Percentiles rank a stretch among this genome's conserved stretches.
These are phyloP conservation scores for Simplicillium aogashimaense DNA, from an alignment of 2,329 filamentous ascomycete species.

Conservation along the genomic window DNA sequence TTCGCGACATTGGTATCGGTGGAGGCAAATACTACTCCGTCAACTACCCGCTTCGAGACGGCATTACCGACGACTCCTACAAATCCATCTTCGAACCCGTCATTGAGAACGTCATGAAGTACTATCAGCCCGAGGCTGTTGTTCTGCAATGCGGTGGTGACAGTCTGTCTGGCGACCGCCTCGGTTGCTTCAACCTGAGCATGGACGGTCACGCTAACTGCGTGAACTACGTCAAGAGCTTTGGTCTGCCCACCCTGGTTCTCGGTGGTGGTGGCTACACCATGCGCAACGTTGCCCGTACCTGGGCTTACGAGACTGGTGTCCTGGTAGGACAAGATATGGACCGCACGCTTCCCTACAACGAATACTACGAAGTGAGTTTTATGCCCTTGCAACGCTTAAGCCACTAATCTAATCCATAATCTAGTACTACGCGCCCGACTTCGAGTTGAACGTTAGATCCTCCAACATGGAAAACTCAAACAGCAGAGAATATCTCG, in stretches of 20 bases:
- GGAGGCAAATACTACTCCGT: conserved; percentile 82
- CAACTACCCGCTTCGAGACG: conserved; percentile 86
- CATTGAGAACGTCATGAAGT: conserved; percentile 75
- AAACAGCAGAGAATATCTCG: conserved; percentile 72
- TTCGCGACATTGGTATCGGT: conserved; percentile 79
- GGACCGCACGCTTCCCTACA: conserved; percentile 77
- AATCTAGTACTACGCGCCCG: conserved; percentile 74
- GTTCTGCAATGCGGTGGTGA: conserved; percentile 95
- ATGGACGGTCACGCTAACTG: conserved; percentile 94
- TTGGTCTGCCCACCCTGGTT: conserved; percentile 77
- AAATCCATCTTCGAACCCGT: conserved; percentile 87
- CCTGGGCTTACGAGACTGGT: conserved; percentile 95
- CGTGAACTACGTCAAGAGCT: conserved; percentile 82
- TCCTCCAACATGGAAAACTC: conserved; percentile 86
- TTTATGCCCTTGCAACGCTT: conserved; percentile 29
- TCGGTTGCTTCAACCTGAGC: conserved; percentile 96
- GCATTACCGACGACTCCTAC: conserved; percentile 84
- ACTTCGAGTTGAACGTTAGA: conserved; percentile 83
- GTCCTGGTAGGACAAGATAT: conserved; percentile 77
- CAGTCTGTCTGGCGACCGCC: conserved; percentile 83
- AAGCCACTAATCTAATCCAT: conserved; percentile 11
- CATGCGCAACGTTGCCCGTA: conserved; percentile 90
- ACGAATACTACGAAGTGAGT: conserved; percentile 79
- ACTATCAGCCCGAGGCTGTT: conserved; percentile 82
- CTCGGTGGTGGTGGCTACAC: conserved; percentile 95